Percentiles rank a stretch among this genome's conserved stretches.
phyloP scores from a whole-genome alignment of 495 filamentous ascomycete species.

The Penicillium waksmanii region DNA sequence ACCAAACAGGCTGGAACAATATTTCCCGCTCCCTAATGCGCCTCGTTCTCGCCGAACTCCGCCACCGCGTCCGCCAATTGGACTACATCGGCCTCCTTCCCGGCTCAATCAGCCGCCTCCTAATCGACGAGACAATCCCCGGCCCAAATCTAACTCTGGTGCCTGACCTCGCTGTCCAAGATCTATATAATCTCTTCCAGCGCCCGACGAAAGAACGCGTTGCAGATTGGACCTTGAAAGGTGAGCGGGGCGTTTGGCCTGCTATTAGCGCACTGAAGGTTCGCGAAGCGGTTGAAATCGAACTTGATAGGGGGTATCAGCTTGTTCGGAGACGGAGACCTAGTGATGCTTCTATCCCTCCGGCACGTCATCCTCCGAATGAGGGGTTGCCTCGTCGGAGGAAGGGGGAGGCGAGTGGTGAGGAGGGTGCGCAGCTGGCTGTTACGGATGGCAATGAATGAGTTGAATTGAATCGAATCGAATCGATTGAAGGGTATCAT shows the following conservation, averaged over 20 bases:
- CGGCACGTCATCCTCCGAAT: constrained; percentile 28
- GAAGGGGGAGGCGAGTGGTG: constrained; percentile 29
- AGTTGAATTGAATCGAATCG: no score
- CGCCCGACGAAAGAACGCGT: constrained; percentile 75
- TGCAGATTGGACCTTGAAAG: constrained; percentile 82
- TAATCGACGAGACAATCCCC: constrained; percentile 87
- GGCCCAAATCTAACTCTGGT: constrained; percentile 81
- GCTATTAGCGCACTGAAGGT: constrained; percentile 82
- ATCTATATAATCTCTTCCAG: constrained; percentile 78
- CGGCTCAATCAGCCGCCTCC: constrained; percentile 67
- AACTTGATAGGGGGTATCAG: constrained; percentile 84
- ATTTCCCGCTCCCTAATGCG: constrained; percentile 66
- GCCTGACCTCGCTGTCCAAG: constrained; percentile 71
- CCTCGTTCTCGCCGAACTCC: constrained; percentile 73
- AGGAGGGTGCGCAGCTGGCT: constrained; percentile 25
- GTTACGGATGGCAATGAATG: constrained; percentile 25
- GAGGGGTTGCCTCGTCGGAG: constrained; percentile 36
- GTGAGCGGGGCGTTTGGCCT: constrained; percentile 90
- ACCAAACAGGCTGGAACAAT: constrained; percentile 60
- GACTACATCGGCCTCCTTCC: constrained; percentile 78
- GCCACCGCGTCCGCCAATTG: constrained; percentile 81
- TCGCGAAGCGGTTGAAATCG: constrained; percentile 83
- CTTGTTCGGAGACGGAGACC: constrained; percentile 65
- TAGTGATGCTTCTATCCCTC: constrained; percentile 29
- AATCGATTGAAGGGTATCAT: no score